Conservation (phyloP, 257 asterid species). For the Rauvolfia tetraphylla region DNA sequence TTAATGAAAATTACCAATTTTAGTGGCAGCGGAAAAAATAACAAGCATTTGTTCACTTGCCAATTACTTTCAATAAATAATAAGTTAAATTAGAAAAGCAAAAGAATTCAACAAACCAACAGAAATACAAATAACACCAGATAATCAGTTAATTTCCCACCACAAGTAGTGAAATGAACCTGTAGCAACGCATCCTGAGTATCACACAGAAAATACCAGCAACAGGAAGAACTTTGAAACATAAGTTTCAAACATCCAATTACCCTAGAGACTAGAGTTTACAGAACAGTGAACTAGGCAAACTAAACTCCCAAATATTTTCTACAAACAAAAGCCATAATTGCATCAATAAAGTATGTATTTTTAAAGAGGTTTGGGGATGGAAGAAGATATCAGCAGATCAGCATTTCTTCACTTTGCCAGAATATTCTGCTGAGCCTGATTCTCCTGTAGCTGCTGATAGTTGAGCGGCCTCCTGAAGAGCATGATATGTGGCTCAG, state of each 20-base stretch:
- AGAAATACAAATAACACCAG: no score
- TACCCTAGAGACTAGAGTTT: not conserved
- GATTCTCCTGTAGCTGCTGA: slow-evolving; percentile 79
- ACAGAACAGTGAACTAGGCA: not conserved
- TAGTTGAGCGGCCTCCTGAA: slow-evolving; percentile 90
- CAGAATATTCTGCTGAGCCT: slow-evolving; percentile 40
- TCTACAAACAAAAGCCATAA: slow-evolving; percentile 1
- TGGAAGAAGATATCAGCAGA: not conserved
- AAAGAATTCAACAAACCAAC: no score
- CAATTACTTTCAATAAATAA: no score
- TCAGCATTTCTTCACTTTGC: slow-evolving; percentile 34
- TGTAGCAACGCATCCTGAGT: not conserved
- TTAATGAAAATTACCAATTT: no score
- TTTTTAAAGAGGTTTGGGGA: not conserved
- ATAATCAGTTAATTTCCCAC: not conserved
- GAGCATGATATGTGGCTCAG: slow-evolving; percentile 98
- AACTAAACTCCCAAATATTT: not conserved
- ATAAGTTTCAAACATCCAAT: not conserved
- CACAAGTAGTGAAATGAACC: slow-evolving; percentile 1
- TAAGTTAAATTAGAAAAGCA: no score
- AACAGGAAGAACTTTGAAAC: not conserved
- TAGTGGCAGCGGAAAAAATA: no score
- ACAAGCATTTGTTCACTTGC: no score
- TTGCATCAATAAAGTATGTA: not conserved
- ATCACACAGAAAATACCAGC: not conserved